Conservation (phyloP, 2,329 filamentous ascomycete genomes). For the Aspergillus hortae region DNA sequence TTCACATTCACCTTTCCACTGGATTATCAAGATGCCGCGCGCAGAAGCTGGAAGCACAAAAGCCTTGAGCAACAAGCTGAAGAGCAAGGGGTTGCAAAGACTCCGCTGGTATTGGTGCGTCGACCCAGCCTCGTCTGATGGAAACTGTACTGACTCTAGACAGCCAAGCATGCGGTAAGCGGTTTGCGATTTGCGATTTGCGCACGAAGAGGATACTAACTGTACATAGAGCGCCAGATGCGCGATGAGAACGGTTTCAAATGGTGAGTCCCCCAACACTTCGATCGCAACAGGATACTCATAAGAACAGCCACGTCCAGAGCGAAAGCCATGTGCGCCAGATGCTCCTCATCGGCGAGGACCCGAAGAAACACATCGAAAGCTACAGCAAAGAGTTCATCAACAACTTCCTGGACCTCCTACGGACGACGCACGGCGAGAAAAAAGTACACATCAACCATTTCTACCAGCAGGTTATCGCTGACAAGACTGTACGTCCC, state of each 20-base stretch:
- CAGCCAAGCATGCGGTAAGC: slow-evolving; percentile 60
- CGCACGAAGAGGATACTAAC: slow-evolving; percentile 7
- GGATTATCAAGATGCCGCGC: slow-evolving; percentile 69
- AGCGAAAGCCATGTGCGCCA: slow-evolving; percentile 85
- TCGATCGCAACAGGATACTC: not conserved
- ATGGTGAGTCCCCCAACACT: slow-evolving; percentile 34
- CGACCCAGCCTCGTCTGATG: slow-evolving; percentile 40
- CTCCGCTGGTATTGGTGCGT: slow-evolving; percentile 82
- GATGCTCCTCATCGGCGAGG: slow-evolving; percentile 82
- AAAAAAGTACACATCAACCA: slow-evolving; percentile 86
- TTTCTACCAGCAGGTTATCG: slow-evolving; percentile 94
- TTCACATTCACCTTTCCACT: no score
- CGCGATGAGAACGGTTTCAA: slow-evolving; percentile 90
- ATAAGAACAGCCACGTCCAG: slow-evolving; percentile 62
- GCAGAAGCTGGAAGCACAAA: slow-evolving; percentile 93
- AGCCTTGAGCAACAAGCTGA: slow-evolving; percentile 85
- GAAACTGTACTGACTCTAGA: no score
- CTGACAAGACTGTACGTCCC: slow-evolving; percentile 60
- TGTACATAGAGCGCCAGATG: slow-evolving; percentile 58
- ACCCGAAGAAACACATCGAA: slow-evolving; percentile 78
- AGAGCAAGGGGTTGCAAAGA: slow-evolving; percentile 66
- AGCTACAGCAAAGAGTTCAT: slow-evolving; percentile 79
- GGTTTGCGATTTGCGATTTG: not conserved
- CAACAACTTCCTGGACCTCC: slow-evolving; percentile 70
- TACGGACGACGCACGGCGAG: slow-evolving; percentile 83